Evolutionary conservation across 306 rosid genomes (phyloP), one percentile per base, ranked within the genome.

Genomic region (Hippophae gyantsensis): DNA sequence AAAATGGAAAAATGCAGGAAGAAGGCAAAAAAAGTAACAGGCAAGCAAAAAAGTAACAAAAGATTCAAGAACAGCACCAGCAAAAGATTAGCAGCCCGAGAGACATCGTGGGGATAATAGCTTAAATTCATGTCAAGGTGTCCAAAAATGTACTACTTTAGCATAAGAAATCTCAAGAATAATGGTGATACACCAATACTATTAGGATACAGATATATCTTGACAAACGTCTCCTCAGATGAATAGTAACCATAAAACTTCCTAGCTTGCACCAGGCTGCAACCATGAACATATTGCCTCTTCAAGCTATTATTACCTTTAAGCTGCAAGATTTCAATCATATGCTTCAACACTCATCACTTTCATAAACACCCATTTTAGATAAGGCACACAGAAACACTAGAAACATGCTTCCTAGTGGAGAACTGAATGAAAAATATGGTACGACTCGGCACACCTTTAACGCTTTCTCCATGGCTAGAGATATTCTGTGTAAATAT

Each of bases 181-280:
- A 48, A 62, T 13, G 9, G 27, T 62, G 27, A 23, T 40, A 63
- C 42, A 53, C n/a, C 50, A n/a, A 67, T 32, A 68, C 54, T 5
- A 67, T 48, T 54, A 23, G 95, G 97, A 90, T 90, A 90, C 97
- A 90, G 72, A 69, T 82, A 90, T 73, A 84, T 90, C 94, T 90
- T 84, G 68, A 84, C 78, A 64, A 90, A 90, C 57, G 84, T 72
- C 73, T 90, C 97, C 72, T 87, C 97, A 25, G 73, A 76, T 68
- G 95, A 87, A 74, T 83, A 81, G 73, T 87, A 87, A 64, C 97
- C 95, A 76, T 87, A 90, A 62, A 90, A 81, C 63, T 58, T 90
- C 80, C 47, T 84, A 43, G 94, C 97, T 63, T 86, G 77, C n/a
- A 90, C 95, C 71, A 90, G 80, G 68, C 85, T 84, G 80, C 89